Base-by-base conservation (phyloP, 345 rosid genomes). In the Lepidium didymum region DNA sequence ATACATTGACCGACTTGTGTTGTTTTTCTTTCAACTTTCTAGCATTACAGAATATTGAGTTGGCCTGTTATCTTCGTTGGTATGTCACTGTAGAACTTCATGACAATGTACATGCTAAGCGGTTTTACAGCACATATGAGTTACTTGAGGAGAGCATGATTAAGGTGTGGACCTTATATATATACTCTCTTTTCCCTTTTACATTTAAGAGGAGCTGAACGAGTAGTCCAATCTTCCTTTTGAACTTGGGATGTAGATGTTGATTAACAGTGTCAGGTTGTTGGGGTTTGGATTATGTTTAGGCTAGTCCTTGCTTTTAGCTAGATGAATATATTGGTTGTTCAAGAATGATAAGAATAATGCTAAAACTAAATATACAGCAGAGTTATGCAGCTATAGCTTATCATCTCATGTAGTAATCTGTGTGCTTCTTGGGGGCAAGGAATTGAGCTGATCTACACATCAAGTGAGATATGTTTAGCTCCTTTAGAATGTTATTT, bases 41-140 rank as follows among this genome's bases (percentile, higher is more conserved):
- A 94, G 99, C 99, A 43, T 68, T 87, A 50, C 78, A 79, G 68
- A 91, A 94, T 77, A 84, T 91, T 13, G 97, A 87, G 73, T 69
- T 94, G 84, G 97, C 97, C 67, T 89, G 97, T 83, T 94, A 81
- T 80, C 91, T 94, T 54, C 91, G 97, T 38, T 89, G 99, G 99
- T 94, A 80, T 81, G 96, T 94, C 34, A 82, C 86, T 78, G 99
- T 89, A 70, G 99, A 94, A 70, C 83, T 94, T 75, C 80, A 83
- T 70, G 99, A 94, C 68, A 92, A 91, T 68, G 83, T 84, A 54
- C 87, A 86, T 81, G 81, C 86, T 40, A 94, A 87, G 82, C 85
- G 93, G 11, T 94, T 78, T 79, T 86, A 85, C 70, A 82, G 83
- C 70, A 89, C 97, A 21, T 82, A 87, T 18, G 96, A 91, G 76